phyloP scores from a whole-genome alignment of 768 basidiomycete genomes.

The Mycena epipterygia region DNA sequence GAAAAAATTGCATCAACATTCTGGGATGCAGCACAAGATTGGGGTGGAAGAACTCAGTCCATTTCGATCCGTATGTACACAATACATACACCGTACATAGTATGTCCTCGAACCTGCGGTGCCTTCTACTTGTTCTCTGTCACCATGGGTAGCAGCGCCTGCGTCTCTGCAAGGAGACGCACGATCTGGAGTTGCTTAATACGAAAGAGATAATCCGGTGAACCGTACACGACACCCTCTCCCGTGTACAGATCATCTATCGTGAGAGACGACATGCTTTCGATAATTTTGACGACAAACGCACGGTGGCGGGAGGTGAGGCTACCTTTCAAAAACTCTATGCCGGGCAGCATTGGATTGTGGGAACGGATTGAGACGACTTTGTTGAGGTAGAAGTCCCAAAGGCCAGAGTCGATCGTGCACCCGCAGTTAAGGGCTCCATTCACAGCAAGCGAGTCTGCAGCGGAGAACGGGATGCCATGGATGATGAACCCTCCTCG shows the following conservation, averaged over 20 bases:
- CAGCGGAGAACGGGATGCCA: background rate
- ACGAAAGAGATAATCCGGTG: background rate
- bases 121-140: too few species aligned
- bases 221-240: background rate
- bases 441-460: background rate
- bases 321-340: background rate
- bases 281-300: background rate
- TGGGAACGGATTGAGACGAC: background rate
- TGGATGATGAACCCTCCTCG: background rate
- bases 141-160: too few species aligned
- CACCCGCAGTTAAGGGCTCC: background rate
- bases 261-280: background rate
- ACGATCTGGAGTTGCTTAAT: background rate
- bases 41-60: too few species aligned
- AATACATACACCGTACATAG: too few species aligned
- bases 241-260: background rate
- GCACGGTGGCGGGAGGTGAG: background rate
- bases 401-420: background rate
- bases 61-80: too few species aligned
- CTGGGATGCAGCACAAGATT: too few species aligned
- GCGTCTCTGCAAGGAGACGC: background rate
- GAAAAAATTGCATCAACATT: too few species aligned
- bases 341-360: background rate
- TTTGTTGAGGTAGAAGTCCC: background rate
- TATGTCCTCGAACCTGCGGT: too few species aligned